These are phyloP conservation scores for Neurospora crassa DNA, from an alignment of 2,329 filamentous ascomycete species.

Conservation along the genomic window DNA sequence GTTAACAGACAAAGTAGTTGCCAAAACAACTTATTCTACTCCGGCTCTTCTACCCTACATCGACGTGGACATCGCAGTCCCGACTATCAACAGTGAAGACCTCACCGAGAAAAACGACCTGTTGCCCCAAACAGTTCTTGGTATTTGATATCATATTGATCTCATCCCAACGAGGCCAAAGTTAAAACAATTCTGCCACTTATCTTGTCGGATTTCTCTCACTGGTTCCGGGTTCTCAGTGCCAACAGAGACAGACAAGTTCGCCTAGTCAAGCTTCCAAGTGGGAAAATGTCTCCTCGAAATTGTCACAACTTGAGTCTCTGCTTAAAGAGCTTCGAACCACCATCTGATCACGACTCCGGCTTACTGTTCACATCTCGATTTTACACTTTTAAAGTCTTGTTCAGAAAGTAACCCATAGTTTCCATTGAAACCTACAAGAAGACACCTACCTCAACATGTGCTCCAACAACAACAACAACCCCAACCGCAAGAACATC, in stretches of 20 bases:
- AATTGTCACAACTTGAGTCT: not conserved
- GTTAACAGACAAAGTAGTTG: not conserved
- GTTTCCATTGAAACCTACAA: not conserved
- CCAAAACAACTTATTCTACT: not conserved
- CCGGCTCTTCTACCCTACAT: not conserved
- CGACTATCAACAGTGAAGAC: not conserved
- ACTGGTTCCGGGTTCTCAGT: not conserved
- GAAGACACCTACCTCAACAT: not conserved
- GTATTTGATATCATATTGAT: not conserved
- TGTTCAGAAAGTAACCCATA: not conserved
- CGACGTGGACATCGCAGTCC: not conserved
- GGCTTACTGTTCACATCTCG: not conserved
- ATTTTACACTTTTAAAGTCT: not conserved
- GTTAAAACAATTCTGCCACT: not conserved
- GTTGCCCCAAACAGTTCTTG: not conserved
- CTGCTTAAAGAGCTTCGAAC: not conserved
- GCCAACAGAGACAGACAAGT: not conserved
- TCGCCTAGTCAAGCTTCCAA: not conserved
- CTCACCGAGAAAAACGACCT: not conserved
- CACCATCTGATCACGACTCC: not conserved
- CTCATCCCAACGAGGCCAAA: not conserved
- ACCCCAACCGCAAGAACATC: constrained; percentile 12
- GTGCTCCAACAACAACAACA: not conserved
- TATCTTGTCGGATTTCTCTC: not conserved
- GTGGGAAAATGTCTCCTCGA: not conserved